Evolutionary conservation across 1,139 yeast genomes (phyloP).

Genomic region (Torulaspora pretoriensis): DNA sequence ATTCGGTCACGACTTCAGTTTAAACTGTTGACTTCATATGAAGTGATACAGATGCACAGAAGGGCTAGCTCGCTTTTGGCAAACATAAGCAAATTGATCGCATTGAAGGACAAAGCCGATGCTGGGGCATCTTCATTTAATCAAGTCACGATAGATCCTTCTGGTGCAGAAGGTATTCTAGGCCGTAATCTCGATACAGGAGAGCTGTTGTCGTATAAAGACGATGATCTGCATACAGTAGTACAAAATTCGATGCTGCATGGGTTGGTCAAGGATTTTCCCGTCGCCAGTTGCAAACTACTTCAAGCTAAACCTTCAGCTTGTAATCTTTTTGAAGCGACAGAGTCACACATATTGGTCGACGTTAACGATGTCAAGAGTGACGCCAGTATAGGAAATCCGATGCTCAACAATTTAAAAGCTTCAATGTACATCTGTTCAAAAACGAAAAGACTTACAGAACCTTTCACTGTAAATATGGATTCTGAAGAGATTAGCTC

Average conservation of each 20-base stretch:
- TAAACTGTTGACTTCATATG: constrained; percentile 56
- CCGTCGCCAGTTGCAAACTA: constrained; percentile 43
- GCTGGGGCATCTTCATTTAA: constrained; percentile 29
- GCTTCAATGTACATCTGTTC: constrained; percentile 73
- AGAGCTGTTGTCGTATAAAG: constrained; percentile 48
- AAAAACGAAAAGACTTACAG: constrained; percentile 63
- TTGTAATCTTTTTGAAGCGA: constrained; percentile 46
- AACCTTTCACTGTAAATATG: constrained; percentile 71
- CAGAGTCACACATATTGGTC: constrained; percentile 67
- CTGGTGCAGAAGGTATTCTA: constrained; percentile 70
- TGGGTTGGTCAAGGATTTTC: constrained; percentile 72
- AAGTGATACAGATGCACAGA: constrained; percentile 52
- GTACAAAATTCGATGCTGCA: constrained; percentile 67
- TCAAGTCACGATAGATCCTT: constrained; percentile 57
- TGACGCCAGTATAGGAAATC: constrained; percentile 53
- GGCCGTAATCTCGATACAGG: constrained; percentile 63
- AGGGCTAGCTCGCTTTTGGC: constrained; percentile 58
- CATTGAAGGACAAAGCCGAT: constrained; percentile 40
- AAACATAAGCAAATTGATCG: constrained; percentile 63
- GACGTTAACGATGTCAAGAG: constrained; percentile 73
- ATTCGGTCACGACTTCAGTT: constrained; percentile 57
- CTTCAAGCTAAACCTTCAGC: constrained; percentile 43
- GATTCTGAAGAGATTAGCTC: constrained; percentile 55
- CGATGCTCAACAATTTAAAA: constrained; percentile 63
- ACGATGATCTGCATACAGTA: constrained; percentile 50